phyloP scores from a whole-genome alignment of 2,329 filamentous ascomycete species.

The Pseudopyricularia javanii region DNA sequence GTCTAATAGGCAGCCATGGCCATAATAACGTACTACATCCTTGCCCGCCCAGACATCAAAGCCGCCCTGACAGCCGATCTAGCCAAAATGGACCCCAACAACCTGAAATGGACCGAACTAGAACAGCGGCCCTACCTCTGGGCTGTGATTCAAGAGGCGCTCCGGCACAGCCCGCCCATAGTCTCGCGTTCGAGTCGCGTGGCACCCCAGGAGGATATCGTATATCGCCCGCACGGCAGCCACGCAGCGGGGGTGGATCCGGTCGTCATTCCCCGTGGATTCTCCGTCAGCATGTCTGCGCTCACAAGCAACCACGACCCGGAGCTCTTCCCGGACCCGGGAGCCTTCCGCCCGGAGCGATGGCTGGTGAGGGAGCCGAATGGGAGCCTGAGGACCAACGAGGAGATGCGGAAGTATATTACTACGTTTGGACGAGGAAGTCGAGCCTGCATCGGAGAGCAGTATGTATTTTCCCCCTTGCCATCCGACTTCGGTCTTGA shows the following conservation, averaged over 20 bases:
- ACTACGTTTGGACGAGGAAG: slow-evolving; percentile 27
- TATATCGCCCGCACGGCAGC: slow-evolving; percentile 5
- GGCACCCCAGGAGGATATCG: slow-evolving; percentile 9
- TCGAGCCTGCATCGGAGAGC: slow-evolving; percentile 26
- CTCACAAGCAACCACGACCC: slow-evolving; percentile 25
- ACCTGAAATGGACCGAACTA: slow-evolving; percentile 14
- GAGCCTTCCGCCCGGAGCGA: slow-evolving; percentile 25
- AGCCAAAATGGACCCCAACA: slow-evolving; percentile 9
- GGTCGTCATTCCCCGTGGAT: slow-evolving; percentile 21
- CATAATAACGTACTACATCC: slow-evolving; percentile 15
- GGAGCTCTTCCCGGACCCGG: slow-evolving; percentile 21
- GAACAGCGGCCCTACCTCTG: slow-evolving; percentile 25
- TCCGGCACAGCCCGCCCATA: slow-evolving; percentile 11
- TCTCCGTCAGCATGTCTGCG: slow-evolving; percentile 23
- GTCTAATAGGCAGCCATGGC: slow-evolving; percentile 10
- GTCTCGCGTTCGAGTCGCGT: slow-evolving; percentile 7
- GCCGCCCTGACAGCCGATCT: slow-evolving; percentile 14
- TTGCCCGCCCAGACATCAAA: slow-evolving; percentile 11
- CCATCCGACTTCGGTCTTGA: too few species aligned
- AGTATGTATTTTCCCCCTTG: slow-evolving; percentile 6
- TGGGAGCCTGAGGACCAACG: slow-evolving; percentile 9
- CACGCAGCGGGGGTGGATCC: slow-evolving; percentile 3
- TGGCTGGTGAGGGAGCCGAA: slow-evolving; percentile 20
- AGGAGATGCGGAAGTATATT: slow-evolving; percentile 21
- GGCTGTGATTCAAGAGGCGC: slow-evolving; percentile 11